Base-by-base conservation (phyloP, 768 basidiomycete species). In the Mycena albidolilacea region DNA sequence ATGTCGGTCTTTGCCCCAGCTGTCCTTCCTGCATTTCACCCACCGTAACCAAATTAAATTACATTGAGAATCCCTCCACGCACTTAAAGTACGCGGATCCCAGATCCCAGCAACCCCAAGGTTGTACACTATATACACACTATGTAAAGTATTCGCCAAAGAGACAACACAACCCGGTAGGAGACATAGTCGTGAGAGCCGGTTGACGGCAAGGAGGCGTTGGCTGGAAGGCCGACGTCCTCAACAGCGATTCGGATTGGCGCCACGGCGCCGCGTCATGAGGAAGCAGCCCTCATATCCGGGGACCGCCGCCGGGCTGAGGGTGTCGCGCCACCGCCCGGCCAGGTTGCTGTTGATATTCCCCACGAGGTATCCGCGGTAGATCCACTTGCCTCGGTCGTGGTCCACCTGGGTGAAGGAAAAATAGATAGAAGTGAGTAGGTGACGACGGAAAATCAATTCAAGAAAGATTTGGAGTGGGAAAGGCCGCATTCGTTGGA, bases 231-330 rank as follows among this genome's bases (percentile, higher is more conserved):
- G 7, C 10, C n/a, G 7, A n/a, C 48, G 3, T 30, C 30, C 30
- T 30, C 30, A 43, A 7, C n/a, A 21, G 35, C 17, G 64, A 10
- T 43, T 11, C 17, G 0, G 12, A 17, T 35, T 17, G 21, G 15
- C 59, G 52, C 84, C 77, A 77, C 86, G 82, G 72, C 93, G 87
- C 69, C 93, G 84, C 75, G 89, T 90, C 92, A 94, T 92, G 35
- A 89, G 87, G 80, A 94, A 96, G 79, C 92, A 94, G 4, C 95
- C 96, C 83, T 97, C 96, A 78, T 97, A 96, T 7, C 95, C 95
- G 37, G 85, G 82, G 38, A 87, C 83, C 39, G 88, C 82, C 11
- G 87, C 80, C 0, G 91, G 90, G 61, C 90, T 95, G 57, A 94
- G 80, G 4, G 93, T 93, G 77, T 97, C 96, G 73, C 96, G 86